Conservation (phyloP, 2,329 filamentous ascomycete genomes). For the Clonostachys sp. region DNA sequence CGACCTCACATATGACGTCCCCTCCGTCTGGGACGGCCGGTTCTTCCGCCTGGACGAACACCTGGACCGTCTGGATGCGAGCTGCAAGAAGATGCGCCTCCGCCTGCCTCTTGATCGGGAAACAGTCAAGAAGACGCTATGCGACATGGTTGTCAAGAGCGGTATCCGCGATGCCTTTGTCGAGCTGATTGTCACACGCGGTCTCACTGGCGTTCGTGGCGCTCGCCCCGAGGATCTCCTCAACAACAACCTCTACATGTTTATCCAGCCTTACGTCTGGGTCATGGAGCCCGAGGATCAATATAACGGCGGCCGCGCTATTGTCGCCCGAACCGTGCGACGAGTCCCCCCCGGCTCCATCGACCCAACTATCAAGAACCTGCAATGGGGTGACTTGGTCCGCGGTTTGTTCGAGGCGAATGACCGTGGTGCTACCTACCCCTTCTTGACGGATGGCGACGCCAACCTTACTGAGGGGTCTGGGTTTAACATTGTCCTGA, state of each 20-base stretch:
- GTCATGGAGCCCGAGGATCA: slow-evolving; percentile 41
- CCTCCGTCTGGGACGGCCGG: slow-evolving; percentile 44
- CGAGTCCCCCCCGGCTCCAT: slow-evolving; percentile 37
- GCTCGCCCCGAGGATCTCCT: slow-evolving; percentile 20
- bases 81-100: slow-evolving; percentile 39
- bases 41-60: slow-evolving; percentile 49
- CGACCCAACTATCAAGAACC: slow-evolving; percentile 46
- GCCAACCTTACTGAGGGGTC: slow-evolving; percentile 43
- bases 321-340: slow-evolving; percentile 39
- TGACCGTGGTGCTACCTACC: slow-evolving; percentile 39
- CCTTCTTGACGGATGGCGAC: slow-evolving; percentile 45
- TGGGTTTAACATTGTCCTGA: slow-evolving; percentile 40
- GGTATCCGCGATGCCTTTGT: slow-evolving; percentile 45
- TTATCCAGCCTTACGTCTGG: slow-evolving; percentile 43
- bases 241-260: slow-evolving; percentile 38
- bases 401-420: slow-evolving; percentile 38
- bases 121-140: slow-evolving; percentile 28
- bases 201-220: slow-evolving; percentile 33
- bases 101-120: slow-evolving; percentile 31
- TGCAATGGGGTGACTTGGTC: slow-evolving; percentile 44
- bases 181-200: slow-evolving; percentile 45
- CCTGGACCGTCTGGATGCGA: slow-evolving; percentile 32
- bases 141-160: slow-evolving; percentile 38
- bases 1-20: slow-evolving; percentile 48
- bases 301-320: slow-evolving; percentile 27